A percentile compares a stretch with the other conserved stretches of the same genome.
Conservation (phyloP, 129 eudicot genomes). For the sunflower (Helianthus annuus) region DNA sequence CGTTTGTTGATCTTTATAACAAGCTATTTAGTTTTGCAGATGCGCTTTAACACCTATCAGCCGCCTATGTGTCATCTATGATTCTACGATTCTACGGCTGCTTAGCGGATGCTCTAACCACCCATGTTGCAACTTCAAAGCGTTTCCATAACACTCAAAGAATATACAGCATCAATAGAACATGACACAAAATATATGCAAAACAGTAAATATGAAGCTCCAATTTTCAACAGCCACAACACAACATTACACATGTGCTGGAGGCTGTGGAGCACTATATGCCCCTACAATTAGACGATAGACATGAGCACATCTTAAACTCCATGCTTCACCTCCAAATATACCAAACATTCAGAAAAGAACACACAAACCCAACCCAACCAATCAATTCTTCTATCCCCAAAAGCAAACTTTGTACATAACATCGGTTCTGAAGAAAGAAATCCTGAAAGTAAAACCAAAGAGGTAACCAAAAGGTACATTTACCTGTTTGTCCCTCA, state of each 20-base stretch:
- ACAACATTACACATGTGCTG: conserved; percentile 5
- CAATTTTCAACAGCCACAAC: not conserved
- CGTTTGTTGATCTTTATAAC: too few species aligned
- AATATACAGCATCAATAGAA: not conserved
- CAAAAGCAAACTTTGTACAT: conserved; percentile 42
- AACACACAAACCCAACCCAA: conserved; percentile 29
- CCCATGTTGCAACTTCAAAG: not conserved
- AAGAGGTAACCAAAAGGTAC: conserved; percentile 30
- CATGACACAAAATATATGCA: not conserved
- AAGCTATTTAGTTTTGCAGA: too few species aligned
- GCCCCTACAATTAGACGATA: not conserved
- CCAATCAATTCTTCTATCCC: conserved; percentile 34
- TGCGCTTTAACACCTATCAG: too few species aligned
- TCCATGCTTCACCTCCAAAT: conserved; percentile 26
- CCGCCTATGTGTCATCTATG: too few species aligned
- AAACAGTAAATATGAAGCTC: not conserved
- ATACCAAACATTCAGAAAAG: conserved; percentile 20
- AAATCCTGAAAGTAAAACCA: conserved; percentile 21
- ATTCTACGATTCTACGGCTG: too few species aligned
- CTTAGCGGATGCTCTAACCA: not conserved
- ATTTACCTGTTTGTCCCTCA: conserved; percentile 30
- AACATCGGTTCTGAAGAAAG: conserved; percentile 15
- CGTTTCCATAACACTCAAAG: not conserved
- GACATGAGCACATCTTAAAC: conserved; percentile 6
- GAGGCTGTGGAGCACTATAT: not conserved